Evolutionary conservation across 1,139 yeast genomes (phyloP).

Genomic region (Kurtzmaniella quercitrusa): DNA sequence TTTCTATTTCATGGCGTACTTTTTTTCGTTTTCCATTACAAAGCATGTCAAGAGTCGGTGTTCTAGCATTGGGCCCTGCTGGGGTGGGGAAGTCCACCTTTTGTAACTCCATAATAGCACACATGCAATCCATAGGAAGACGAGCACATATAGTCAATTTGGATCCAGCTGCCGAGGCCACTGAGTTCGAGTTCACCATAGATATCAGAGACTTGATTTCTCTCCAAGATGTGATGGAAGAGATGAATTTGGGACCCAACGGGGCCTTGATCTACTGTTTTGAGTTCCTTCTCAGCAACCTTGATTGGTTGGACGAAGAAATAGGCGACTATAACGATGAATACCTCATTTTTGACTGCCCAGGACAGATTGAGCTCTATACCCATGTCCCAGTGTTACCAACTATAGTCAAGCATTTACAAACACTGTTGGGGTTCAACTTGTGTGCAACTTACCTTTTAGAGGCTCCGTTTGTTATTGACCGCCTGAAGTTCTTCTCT

Average conservation of each 20-base stretch:
- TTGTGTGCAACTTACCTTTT: slow-evolving; percentile 88
- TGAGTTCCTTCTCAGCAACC: slow-evolving; percentile 77
- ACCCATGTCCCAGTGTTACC: slow-evolving; percentile 95
- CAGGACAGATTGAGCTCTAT: slow-evolving; percentile 95
- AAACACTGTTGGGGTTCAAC: slow-evolving; percentile 72
- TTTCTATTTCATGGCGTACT: not conserved
- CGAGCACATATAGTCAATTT: slow-evolving; percentile 91
- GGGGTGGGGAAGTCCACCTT: slow-evolving; percentile 95
- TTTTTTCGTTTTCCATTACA: not conserved
- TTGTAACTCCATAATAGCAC: slow-evolving; percentile 80
- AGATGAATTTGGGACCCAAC: slow-evolving; percentile 88
- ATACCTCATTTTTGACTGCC: slow-evolving; percentile 91
- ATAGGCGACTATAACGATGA: slow-evolving; percentile 93
- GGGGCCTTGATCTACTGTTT: slow-evolving; percentile 94
- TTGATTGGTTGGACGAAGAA: slow-evolving; percentile 96
- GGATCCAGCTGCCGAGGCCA: slow-evolving; percentile 97
- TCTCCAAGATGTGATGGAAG: slow-evolving; percentile 95
- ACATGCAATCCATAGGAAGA: slow-evolving; percentile 88
- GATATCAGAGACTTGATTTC: slow-evolving; percentile 91
- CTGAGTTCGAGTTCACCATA: slow-evolving; percentile 84
- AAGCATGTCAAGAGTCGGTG: slow-evolving; percentile 89
- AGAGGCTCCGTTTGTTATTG: slow-evolving; percentile 92
- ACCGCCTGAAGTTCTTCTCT: slow-evolving; percentile 84
- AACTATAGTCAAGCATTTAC: slow-evolving; percentile 77
- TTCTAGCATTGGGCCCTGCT: slow-evolving; percentile 94